phyloP scores from a whole-genome alignment of 257 asterid species.

The Solanum pennellii region DNA sequence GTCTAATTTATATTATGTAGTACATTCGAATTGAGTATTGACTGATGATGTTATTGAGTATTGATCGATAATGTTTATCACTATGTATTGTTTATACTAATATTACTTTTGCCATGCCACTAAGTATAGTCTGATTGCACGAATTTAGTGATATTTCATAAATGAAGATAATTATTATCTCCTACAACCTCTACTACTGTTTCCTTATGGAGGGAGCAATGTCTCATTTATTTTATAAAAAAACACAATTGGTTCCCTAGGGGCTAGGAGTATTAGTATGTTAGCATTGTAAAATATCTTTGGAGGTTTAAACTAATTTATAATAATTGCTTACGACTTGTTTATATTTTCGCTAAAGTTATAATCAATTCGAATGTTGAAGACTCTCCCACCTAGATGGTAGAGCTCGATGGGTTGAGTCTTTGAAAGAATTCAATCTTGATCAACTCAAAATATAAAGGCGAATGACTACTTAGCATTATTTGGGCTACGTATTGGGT shows the following conservation, averaged over 20 bases:
- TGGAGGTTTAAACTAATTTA: background rate
- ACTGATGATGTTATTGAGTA: background rate
- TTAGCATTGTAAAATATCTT: background rate
- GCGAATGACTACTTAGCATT: background rate
- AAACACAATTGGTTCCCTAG: background rate
- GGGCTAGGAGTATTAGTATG: background rate
- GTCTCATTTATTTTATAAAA: background rate
- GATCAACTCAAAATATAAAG: background rate
- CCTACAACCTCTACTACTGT: background rate
- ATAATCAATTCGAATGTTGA: too few relatives aligned
- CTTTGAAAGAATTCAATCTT: background rate
- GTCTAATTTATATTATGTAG: background rate
- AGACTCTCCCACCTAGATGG: background rate
- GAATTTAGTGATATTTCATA: too few relatives aligned
- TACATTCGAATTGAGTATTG: too few relatives aligned
- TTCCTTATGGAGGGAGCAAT: background rate
- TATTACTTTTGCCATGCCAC: background rate
- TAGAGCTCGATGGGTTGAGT: accelerated
- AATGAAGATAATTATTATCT: background rate
- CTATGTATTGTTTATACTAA: accelerated
- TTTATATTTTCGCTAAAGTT: background rate
- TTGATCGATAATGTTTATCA: accelerated
- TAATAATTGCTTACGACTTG: background rate
- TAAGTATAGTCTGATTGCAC: accelerated
- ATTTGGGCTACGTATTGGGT: background rate